A percentile compares a stretch with the other conserved stretches of the same genome.
Evolutionary conservation across 257 asterid genomes (phyloP).

Genomic region (Primulina eburnea): DNA sequence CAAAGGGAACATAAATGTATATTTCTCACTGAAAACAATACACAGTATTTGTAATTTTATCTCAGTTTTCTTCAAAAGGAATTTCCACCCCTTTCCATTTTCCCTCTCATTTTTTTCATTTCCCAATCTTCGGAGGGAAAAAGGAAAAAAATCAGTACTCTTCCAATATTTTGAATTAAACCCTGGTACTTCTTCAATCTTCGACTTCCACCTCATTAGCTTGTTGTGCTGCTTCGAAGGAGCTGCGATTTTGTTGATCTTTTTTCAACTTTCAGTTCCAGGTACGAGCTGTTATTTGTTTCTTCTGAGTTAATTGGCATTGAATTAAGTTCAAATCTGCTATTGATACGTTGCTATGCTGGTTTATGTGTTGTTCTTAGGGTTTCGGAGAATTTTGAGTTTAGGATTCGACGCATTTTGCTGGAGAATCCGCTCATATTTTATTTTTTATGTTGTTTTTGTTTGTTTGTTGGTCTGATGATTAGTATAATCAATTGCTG

Average conservation of each 20-base stretch:
- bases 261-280: conserved; percentile 27
- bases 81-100: conserved; percentile 29
- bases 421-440: conserved; percentile 19
- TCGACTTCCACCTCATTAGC: conserved; percentile 12
- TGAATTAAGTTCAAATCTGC: conserved; percentile 15
- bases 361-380: conserved; percentile 24
- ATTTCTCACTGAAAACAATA: conserved; percentile 17
- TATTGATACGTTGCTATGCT: conserved; percentile 14
- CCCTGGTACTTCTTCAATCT: conserved; percentile 20
- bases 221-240: conserved; percentile 25
- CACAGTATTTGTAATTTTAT: conserved; percentile 19
- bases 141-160: conserved; percentile 22
- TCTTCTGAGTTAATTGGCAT: conserved; percentile 17
- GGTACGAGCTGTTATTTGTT: conserved; percentile 28
- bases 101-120: conserved; percentile 31
- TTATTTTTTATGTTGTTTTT: conserved; percentile 5
- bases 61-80: conserved; percentile 24
- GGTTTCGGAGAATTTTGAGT: conserved; percentile 40
- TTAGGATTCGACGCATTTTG: conserved; percentile 28
- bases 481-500: not conserved
- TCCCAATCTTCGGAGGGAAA: conserved; percentile 73
- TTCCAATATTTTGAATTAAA: conserved; percentile 21
- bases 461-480: conserved; percentile 1
- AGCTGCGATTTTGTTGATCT: conserved; percentile 17
- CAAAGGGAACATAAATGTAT: not conserved